A percentile compares a stretch with the other conserved stretches of the same genome.
Evolutionary conservation across 441 rosid genomes (phyloP).

Genomic region (Populus hybrid): DNA sequence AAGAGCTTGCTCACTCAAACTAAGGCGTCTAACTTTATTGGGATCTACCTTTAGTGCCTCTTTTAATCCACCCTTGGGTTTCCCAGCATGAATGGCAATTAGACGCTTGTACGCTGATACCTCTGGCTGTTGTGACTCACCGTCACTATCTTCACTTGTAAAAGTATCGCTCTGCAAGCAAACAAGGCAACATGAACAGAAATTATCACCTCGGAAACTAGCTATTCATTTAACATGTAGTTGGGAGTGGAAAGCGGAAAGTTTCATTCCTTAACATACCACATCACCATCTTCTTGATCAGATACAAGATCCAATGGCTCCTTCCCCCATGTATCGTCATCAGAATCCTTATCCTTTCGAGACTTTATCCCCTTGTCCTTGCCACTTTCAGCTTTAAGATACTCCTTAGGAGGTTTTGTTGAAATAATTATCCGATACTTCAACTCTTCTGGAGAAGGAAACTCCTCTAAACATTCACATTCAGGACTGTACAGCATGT

Average conservation of each 20-base stretch:
- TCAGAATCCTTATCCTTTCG: slow-evolving; percentile 50
- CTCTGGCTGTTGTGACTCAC: slow-evolving; percentile 38
- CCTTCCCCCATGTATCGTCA: slow-evolving; percentile 74
- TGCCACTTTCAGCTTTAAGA: slow-evolving; percentile 46
- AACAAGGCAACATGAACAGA: slow-evolving; percentile 9
- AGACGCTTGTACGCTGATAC: slow-evolving; percentile 59
- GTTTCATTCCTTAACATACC: slow-evolving; percentile 33
- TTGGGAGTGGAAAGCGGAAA: not conserved
- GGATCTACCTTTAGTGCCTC: slow-evolving; percentile 60
- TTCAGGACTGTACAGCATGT: slow-evolving; percentile 61
- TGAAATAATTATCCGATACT: slow-evolving; percentile 65
- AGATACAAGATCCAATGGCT: slow-evolving; percentile 32
- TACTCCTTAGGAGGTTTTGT: slow-evolving; percentile 92
- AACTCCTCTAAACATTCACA: slow-evolving; percentile 65
- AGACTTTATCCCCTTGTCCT: slow-evolving; percentile 32
- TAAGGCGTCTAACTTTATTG: slow-evolving; percentile 77
- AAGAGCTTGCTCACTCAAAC: slow-evolving; percentile 74
- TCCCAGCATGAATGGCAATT: slow-evolving; percentile 88
- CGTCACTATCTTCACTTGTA: slow-evolving; percentile 40
- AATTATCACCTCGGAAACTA: not conserved
- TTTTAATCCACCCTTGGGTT: slow-evolving; percentile 73
- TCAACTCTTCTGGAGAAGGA: slow-evolving; percentile 73
- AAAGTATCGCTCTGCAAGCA: slow-evolving; percentile 41
- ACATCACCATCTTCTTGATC: slow-evolving; percentile 46
- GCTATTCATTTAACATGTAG: not conserved